phyloP scores from a whole-genome alignment of 1,139 yeast species.

The Kodamaea alishanica region DNA sequence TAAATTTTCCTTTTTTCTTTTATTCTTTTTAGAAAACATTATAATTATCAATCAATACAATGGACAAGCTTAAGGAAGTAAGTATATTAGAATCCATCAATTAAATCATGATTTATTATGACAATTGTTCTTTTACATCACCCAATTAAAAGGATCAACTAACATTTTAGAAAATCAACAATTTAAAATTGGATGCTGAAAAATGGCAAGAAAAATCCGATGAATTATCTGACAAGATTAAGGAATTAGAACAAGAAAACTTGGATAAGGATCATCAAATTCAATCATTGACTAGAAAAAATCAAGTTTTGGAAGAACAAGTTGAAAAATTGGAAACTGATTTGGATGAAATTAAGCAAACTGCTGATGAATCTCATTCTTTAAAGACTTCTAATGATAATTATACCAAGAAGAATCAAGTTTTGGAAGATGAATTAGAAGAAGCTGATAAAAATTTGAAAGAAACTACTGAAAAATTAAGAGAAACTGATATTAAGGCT shows the following conservation, averaged over 20 bases:
- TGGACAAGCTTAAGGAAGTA: slow-evolving; percentile 54
- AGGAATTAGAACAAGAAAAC: slow-evolving; percentile 87
- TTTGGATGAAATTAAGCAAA: slow-evolving; percentile 76
- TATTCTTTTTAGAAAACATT: not conserved
- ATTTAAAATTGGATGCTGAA: slow-evolving; percentile 92
- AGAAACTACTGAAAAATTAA: slow-evolving; percentile 89
- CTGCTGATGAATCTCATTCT: slow-evolving; percentile 90
- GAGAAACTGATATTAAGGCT: slow-evolving; percentile 94
- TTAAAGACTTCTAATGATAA: slow-evolving; percentile 87
- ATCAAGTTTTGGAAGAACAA: slow-evolving; percentile 84
- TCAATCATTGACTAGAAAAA: slow-evolving; percentile 88
- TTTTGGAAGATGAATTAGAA: slow-evolving; percentile 92
- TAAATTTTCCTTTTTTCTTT: slow-evolving; percentile 2
- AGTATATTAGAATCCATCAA: slow-evolving; percentile 19
- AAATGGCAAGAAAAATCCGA: slow-evolving; percentile 96
- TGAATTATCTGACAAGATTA: slow-evolving; percentile 74
- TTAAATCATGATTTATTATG: not conserved
- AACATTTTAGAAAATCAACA: slow-evolving; percentile 68
- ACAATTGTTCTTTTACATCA: not conserved
- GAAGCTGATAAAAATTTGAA: slow-evolving; percentile 87
- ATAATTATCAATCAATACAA: slow-evolving; percentile 15
- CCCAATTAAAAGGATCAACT: slow-evolving; percentile 11
- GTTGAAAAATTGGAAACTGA: slow-evolving; percentile 85
- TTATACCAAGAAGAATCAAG: slow-evolving; percentile 86
- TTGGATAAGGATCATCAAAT: slow-evolving; percentile 93